Conservation (phyloP, 73 alveolate genomes). For the Symbiodinium natans region DNA sequence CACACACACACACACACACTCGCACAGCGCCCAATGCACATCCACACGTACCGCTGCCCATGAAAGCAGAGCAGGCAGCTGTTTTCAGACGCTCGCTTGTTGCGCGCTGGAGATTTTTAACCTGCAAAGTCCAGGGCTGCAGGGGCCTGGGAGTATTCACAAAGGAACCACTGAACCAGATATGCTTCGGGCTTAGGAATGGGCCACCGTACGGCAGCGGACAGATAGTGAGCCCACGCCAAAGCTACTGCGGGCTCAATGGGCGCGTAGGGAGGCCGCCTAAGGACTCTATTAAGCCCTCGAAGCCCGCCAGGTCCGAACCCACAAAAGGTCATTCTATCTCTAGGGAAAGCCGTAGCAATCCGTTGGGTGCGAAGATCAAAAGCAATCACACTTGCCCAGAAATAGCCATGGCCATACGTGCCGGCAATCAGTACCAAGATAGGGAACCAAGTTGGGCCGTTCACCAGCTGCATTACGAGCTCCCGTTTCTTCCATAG, state of each 20-base stretch:
- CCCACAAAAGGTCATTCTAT: neutral
- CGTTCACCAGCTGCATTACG: neutral
- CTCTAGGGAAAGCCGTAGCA: neutral
- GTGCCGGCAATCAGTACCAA: neutral
- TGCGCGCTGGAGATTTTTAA: too few species aligned
- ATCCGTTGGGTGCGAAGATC: neutral
- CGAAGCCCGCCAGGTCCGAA: neutral
- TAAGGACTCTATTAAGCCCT: neutral
- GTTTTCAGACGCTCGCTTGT: too few species aligned
- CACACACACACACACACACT: too few species aligned
- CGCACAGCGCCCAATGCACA: too few species aligned
- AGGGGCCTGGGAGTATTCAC: neutral
- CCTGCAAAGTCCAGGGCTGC: neutral
- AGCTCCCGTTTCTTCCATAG: neutral
- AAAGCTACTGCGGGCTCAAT: neutral
- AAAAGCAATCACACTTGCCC: neutral
- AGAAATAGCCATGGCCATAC: neutral
- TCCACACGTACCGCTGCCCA: too few species aligned
- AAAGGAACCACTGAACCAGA: neutral
- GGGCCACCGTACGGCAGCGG: neutral
- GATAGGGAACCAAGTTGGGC: neutral
- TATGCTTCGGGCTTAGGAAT: neutral
- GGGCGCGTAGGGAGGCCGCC: neutral
- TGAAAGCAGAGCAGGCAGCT: too few species aligned
- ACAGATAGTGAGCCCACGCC: neutral